phyloP scores from a whole-genome alignment of 495 filamentous ascomycete genomes.

The Neurospora sp. region DNA sequence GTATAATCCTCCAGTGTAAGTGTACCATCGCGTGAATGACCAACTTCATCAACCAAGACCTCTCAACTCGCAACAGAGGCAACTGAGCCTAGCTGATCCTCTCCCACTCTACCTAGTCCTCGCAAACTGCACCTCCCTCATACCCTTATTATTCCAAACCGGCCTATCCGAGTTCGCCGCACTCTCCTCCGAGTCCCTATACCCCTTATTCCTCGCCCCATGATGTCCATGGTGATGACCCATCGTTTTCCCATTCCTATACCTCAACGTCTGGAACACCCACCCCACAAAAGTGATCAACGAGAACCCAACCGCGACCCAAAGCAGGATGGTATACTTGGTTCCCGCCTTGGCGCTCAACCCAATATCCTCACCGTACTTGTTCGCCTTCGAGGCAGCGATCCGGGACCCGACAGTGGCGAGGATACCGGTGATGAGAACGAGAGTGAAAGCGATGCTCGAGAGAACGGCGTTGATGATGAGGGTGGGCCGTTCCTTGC shows the following conservation, averaged over 20 bases:
- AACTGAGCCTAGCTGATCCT: not conserved
- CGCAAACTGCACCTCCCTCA: not conserved
- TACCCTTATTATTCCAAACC: not conserved
- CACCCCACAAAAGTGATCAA: constrained; percentile 45
- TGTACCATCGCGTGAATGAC: not conserved
- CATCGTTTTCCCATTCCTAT: constrained; percentile 5
- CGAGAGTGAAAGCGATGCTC: constrained; percentile 12
- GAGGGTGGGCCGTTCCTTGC: constrained; percentile 7
- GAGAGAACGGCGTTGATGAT: constrained; percentile 16
- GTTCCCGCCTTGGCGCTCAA: constrained; percentile 22
- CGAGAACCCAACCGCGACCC: constrained; percentile 52
- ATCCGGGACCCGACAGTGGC: constrained; percentile 22
- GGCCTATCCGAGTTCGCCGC: not conserved
- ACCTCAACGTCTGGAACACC: constrained; percentile 24
- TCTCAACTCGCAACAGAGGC: not conserved
- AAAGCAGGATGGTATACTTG: constrained; percentile 42
- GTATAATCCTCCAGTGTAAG: not conserved
- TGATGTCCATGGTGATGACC: not conserved
- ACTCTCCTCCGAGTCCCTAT: constrained; percentile 9
- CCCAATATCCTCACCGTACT: constrained; percentile 20
- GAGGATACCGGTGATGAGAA: constrained; percentile 8
- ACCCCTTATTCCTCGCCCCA: not conserved
- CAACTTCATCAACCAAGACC: too few relatives aligned
- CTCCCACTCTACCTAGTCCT: not conserved
- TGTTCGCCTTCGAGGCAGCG: constrained; percentile 22